Evolutionary conservation across 768 basidiomycete genomes (phyloP), one percentile per base, ranked within the genome.

Genomic region (Amanita rubescens): DNA sequence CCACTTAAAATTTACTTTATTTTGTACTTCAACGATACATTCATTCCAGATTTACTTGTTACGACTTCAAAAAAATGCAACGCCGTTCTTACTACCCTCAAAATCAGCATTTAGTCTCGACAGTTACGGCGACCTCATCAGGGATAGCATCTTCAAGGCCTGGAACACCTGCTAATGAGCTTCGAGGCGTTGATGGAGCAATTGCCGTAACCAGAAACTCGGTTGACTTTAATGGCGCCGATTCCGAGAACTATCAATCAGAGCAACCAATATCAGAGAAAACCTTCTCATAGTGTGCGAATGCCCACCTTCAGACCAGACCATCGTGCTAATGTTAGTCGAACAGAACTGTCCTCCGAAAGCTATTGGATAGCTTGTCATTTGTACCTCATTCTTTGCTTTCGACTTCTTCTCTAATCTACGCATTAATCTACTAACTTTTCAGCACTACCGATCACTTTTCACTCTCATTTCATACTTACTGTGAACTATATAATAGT

Each of bases 51-150:
- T 96, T 96, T 67, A 85, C 86, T 14, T 77, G 87, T 5, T 96
- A 96, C 62, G 94, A 97, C 69, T 95, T 91, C 69, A 86, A 85
- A 70, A 87, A 85, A 69, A 93, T 90, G 84, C 84, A 86, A 63
- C 82, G 94, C 34, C 85, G 90, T 58, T 91, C 91, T 19, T 94
- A 96, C 63, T 95, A 92, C 67, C 89, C 89, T 9, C 82, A 85
- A 48, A 90, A 88, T 65, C 89, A 87, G 58, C 82, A 85, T 3
- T 73, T 82, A 51, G 75, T 79, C 11, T 79, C 85, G 27, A 90
- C 87, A 4, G 86, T 82, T 14, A 87, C 87, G 0, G 84, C 79
- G 3, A 87, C 87, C 20, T 85, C 86, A 1, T 82, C 82, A 12
- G 87, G 84, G 3, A 65, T 84, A 33, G 78, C 77, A 12, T 78